These are phyloP conservation scores for Quercus dentata DNA, from an alignment of 306 rosid species.

Conservation along the genomic window DNA sequence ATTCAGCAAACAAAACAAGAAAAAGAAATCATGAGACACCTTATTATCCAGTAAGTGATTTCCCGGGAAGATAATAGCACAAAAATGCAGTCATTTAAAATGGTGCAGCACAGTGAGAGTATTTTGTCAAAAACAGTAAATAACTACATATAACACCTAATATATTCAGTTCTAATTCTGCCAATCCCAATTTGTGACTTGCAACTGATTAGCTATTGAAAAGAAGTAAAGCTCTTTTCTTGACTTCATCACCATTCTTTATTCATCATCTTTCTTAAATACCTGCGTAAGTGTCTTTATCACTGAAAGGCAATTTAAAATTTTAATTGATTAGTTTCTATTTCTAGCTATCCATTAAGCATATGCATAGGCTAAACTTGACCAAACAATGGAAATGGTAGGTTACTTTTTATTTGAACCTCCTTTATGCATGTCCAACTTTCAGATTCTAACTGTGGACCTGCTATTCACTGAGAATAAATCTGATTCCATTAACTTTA, in stretches of 20 bases:
- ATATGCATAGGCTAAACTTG: not conserved
- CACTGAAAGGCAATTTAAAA: too few relatives aligned
- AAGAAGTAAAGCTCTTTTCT: not conserved
- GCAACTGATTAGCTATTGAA: not conserved
- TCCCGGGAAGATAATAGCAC: not conserved
- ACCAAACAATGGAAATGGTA: not conserved
- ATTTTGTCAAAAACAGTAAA: not conserved
- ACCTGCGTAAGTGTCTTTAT: not conserved
- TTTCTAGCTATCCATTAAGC: not conserved
- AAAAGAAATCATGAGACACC: not conserved
- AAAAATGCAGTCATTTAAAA: not conserved
- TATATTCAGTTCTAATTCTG: not conserved
- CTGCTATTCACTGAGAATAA: not conserved
- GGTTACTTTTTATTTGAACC: not conserved
- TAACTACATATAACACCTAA: not conserved
- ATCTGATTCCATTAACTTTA: not conserved
- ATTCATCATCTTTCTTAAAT: not conserved
- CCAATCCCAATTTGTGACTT: not conserved
- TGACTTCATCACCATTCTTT: not conserved
- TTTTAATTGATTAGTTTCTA: not conserved
- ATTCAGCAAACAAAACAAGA: not conserved
- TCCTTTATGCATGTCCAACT: not conserved
- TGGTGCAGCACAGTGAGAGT: not conserved
- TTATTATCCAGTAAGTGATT: slow-evolving; percentile 5
- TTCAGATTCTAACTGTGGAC: not conserved